These are phyloP conservation scores for Aspergillus sclerotiicarbonarius DNA, from an alignment of 495 filamentous ascomycete species.

Conservation along the genomic window DNA sequence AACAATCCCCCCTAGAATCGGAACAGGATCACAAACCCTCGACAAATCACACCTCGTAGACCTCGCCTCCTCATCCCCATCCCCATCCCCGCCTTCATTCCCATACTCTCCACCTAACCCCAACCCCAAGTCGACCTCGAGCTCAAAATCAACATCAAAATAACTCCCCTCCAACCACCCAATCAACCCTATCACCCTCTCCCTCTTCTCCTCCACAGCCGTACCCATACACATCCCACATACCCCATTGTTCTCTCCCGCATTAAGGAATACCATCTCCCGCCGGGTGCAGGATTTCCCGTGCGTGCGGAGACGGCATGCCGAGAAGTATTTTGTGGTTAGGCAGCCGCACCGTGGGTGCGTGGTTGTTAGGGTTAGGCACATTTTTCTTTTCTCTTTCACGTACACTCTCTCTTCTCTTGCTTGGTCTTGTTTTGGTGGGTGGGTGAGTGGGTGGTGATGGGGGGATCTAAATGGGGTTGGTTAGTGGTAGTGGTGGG, in stretches of 20 bases:
- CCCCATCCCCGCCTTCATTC: not conserved
- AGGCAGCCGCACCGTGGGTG: not conserved
- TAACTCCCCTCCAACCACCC: not conserved
- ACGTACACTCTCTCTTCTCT: too few species aligned
- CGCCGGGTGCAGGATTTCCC: not conserved
- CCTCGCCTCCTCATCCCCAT: not conserved
- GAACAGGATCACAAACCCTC: not conserved
- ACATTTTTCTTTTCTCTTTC: not conserved
- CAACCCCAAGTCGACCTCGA: not conserved
- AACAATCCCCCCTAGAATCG: too few species aligned
- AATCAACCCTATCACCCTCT: not conserved
- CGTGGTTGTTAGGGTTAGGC: not conserved
- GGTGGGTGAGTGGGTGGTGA: not conserved
- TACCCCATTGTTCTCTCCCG: not conserved
- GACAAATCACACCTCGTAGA: not conserved
- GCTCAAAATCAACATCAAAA: not conserved
- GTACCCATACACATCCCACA: not conserved
- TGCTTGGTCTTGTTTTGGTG: too few species aligned
- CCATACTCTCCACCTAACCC: not conserved
- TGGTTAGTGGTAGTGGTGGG: too few species aligned
- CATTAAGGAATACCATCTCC: not conserved
- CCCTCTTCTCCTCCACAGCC: not conserved
- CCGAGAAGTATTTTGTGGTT: not conserved
- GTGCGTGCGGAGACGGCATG: not conserved
- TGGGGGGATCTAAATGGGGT: not conserved